These are phyloP conservation scores for Coniferiporia sulphurascens DNA, from an alignment of 1,284 basidiomycete genomes.

Conservation along the genomic window DNA sequence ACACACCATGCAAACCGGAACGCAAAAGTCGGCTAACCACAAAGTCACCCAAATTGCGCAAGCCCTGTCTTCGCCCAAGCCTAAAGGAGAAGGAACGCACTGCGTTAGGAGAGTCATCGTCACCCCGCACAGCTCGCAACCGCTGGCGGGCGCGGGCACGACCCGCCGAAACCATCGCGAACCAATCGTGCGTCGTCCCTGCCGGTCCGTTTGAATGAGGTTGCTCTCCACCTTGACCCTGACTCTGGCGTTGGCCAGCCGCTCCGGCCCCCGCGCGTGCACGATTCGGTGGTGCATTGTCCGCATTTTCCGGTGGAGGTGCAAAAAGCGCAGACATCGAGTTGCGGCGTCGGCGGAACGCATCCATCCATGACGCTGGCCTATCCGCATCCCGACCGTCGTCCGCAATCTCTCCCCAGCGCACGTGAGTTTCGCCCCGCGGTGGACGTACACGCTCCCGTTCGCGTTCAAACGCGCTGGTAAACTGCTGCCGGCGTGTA, in stretches of 20 bases:
- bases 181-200: constrained; percentile 1
- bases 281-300: constrained; percentile 15
- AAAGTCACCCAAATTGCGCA: constrained; percentile 49
- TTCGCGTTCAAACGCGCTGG: constrained; percentile 20
- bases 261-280: background rate
- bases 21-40: constrained; percentile 39
- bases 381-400: constrained; percentile 2
- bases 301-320: constrained; percentile 15
- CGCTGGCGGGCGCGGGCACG: constrained; percentile 4
- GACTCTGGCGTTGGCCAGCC: background rate
- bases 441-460: background rate
- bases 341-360: background rate
- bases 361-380: background rate
- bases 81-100: constrained; percentile 5
- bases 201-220: background rate
- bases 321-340: constrained; percentile 12
- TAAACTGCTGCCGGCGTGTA: constrained; percentile 23
- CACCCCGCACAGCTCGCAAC: background rate
- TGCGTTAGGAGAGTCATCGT: background rate
- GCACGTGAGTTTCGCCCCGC: constrained; percentile 1
- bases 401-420: constrained; percentile 16
- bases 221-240: background rate
- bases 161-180: constrained; percentile 5
- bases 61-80: background rate
- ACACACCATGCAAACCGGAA: background rate